These are phyloP conservation scores for Boletus huronensis DNA, from an alignment of 768 basidiomycete species.

Conservation along the genomic window DNA sequence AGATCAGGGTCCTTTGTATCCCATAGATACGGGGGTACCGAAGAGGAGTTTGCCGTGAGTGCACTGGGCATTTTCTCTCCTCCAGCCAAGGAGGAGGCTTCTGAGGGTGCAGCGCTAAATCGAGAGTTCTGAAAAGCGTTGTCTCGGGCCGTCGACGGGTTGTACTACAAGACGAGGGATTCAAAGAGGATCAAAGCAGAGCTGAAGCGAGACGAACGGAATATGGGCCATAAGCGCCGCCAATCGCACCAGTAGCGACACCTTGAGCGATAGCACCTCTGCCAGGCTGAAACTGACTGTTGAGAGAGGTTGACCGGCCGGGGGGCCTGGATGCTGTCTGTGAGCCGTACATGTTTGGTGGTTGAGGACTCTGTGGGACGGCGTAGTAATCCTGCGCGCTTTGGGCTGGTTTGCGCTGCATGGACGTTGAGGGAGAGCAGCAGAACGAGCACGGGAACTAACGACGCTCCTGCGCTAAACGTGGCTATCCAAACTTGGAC, in stretches of 20 bases:
- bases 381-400: constrained; percentile 58
- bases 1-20: constrained; percentile 79
- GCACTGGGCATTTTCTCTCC: constrained; percentile 34
- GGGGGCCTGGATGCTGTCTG: constrained; percentile 24
- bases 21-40: constrained; percentile 72
- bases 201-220: constrained; percentile 49
- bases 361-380: constrained; percentile 60
- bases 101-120: constrained; percentile 56
- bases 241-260: constrained; percentile 78
- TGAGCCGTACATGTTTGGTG: constrained; percentile 30
- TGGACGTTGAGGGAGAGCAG: constrained; percentile 22
- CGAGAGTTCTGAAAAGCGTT: constrained; percentile 48
- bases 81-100: constrained; percentile 38
- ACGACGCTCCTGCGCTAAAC: constrained; percentile 12
- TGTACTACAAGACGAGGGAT: constrained; percentile 43
- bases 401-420: constrained; percentile 43
- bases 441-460: constrained; percentile 9
- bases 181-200: constrained; percentile 1
- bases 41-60: constrained; percentile 46
- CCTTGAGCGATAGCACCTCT: constrained; percentile 65
- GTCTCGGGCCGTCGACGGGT: constrained; percentile 42
- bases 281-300: constrained; percentile 33
- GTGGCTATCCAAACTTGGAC: constrained; percentile 27
- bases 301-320: constrained; percentile 27
- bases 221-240: constrained; percentile 81